Evolutionary conservation across 305 asterid species (phyloP), one percentile per base, ranked within the genome.

Genomic region (Fraxinus floribunda): DNA sequence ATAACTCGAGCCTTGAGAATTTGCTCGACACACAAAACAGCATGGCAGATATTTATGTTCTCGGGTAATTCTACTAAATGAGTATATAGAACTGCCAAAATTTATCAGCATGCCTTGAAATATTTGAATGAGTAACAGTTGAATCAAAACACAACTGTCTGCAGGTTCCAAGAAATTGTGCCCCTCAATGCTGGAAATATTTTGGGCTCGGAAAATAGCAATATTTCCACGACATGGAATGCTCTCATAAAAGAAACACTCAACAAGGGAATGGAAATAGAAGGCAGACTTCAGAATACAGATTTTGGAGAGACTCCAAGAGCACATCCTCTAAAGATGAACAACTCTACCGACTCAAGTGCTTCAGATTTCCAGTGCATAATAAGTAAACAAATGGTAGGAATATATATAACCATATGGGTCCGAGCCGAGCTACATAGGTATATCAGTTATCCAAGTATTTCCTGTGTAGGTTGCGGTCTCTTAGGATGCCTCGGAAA

Each of bases 91-190:
- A 38, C 72, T 36, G 39, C 13, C 71, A 52, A 52, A 6, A 6
- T 9, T 35, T 49, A 79, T 32, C 41, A 77, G 57, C 55, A 49
- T 34, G 30, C 55, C 11, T 22, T 44, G 20, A 79, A 24, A 35
- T 36, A 39, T 7, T 18, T 24, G 76, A 18, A 35, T 13, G 22
- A 15, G 34, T 26, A 41, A 80, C 34, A 26, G 38, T 41, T 22
- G 9, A 75, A 44, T 60, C 1, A 5, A 73, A 79, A 73, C 60
- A 49, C 38, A 60, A 81, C 68, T 85, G 29, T 68, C 82, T 60
- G 71, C 91, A 92, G 96, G 90, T 92, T 92, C 84, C 96, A 92
- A 85, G 96, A 92, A 85, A 88, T 92, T 29, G 94, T 92, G 82
- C 93, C 96, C 77, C 90, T 92, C 64, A 89, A 86, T 79, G 91